A percentile compares a stretch with the other conserved stretches of the same genome.
These are phyloP conservation scores for Teratosphaeria destructans DNA, from an alignment of 2,329 filamentous ascomycete genomes.

Conservation along the genomic window DNA sequence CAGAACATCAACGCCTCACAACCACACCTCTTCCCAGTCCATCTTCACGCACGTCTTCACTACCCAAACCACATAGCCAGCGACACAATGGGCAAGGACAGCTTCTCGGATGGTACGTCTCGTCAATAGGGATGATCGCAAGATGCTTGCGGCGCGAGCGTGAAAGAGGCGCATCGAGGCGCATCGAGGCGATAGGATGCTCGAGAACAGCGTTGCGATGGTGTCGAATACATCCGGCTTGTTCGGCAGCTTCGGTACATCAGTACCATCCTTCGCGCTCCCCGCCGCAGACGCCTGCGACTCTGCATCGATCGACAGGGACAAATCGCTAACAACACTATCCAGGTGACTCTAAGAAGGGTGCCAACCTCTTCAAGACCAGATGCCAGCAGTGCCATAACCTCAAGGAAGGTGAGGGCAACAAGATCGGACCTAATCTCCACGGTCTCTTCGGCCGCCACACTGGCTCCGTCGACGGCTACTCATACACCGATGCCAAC, in stretches of 20 bases:
- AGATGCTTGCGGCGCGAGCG: background rate
- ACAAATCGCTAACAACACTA: background rate
- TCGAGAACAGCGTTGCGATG: background rate
- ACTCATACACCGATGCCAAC: constrained; percentile 98
- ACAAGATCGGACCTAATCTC: constrained; percentile 97
- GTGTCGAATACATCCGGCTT: background rate
- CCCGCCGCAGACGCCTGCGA: background rate
- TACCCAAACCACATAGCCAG: background rate
- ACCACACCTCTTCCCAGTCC: background rate
- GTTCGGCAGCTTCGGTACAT: background rate
- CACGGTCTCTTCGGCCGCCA: constrained; percentile 97
- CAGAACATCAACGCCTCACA: background rate
- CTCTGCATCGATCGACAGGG: background rate
- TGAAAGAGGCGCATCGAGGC: background rate
- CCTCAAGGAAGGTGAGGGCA: constrained; percentile 75
- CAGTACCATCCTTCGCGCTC: background rate
- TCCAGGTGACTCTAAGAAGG: constrained; percentile 85
- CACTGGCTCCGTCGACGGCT: constrained; percentile 82
- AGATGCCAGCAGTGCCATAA: constrained; percentile 98
- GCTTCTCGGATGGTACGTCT: constrained; percentile 26
- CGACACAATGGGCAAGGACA: constrained; percentile 29
- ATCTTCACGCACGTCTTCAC: background rate
- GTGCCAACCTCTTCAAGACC: constrained; percentile 98
- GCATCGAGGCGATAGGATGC: background rate
- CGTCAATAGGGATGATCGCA: constrained; percentile 1